These are phyloP conservation scores for Orbilia javanica DNA, from an alignment of 2,329 filamentous ascomycete genomes.

Conservation along the genomic window DNA sequence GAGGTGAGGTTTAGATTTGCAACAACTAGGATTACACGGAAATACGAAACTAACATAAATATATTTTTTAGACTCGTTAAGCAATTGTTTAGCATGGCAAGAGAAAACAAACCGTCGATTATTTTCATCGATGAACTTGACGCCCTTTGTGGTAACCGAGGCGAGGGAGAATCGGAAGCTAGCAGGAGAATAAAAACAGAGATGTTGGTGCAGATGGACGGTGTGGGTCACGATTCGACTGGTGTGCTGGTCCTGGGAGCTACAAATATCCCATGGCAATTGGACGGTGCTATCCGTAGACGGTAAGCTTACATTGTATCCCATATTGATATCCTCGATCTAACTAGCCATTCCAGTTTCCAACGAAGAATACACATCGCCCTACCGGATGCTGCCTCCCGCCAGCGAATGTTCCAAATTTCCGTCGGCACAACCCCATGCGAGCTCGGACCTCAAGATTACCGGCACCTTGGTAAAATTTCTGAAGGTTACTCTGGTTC, in stretches of 20 bases:
- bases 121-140: constrained; percentile 99
- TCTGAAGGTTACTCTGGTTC: constrained; percentile 96
- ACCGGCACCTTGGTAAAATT: constrained; percentile 80
- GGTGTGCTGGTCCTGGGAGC: constrained; percentile 95
- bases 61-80: constrained; percentile 81
- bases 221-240: constrained; percentile 93
- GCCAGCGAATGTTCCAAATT: constrained; percentile 95
- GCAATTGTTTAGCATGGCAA: constrained; percentile 95
- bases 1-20: constrained; percentile 72
- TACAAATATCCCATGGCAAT: constrained; percentile 98
- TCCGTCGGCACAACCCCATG: constrained; percentile 94
- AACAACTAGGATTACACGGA: neutral
- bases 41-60: neutral
- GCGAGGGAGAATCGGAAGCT: constrained; percentile 96
- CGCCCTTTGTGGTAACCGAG: constrained; percentile 90
- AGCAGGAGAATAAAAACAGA: constrained; percentile 98
- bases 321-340: neutral
- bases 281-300: constrained; percentile 93
- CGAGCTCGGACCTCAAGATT: constrained; percentile 82
- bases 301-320: constrained; percentile 66
- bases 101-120: constrained; percentile 97
- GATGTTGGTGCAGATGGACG: constrained; percentile 98
- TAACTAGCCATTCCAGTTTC: constrained; percentile 69
- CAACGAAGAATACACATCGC: constrained; percentile 96
- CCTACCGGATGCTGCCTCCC: constrained; percentile 85